Evolutionary conservation across 2,329 filamentous ascomycete species (phyloP), one percentile per base, ranked within the genome.

Genomic region (Epichloe gansuensis): DNA sequence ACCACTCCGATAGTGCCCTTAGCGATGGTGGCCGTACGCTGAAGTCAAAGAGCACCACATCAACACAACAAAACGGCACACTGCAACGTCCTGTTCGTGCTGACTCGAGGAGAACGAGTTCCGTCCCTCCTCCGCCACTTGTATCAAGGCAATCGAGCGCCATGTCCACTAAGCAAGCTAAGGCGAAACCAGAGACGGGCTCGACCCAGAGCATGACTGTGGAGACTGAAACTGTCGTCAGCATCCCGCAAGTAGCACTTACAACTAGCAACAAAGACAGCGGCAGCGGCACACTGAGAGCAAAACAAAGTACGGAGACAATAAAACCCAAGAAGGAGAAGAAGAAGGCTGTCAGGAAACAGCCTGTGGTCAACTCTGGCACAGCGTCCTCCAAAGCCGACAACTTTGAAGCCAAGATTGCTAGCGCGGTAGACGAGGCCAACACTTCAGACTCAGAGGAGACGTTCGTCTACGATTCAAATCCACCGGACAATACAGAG

Each of bases 401-500:
- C 68, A 89, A 97, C 49, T 98, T 98, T 66, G 93, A 97, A 71
- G 89, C 90, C 59, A 95, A 95, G 64, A 89, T 98, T 59, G 91
- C 91, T 49, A 96, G 84, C 66, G 91, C 91, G 8, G 89, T 98
- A 50, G 91, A 97, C 65, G 90, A 97, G 67, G 89, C 89, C 44
- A 87, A 96, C 66, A 95, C 91, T 12, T 96, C 91, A 6, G 93
- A 98, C 66, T 97, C 91, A 1, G 93, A 96, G 62, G 93, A 97
- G 68, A 97, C 93, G 0, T 98, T 97, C 67, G 93, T 98, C 15
- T 98, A 98, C 70, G 93, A 98, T 68, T 97, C 93, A 27, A 98
- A 98, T 63, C 93, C 91, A 9, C 87, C 88, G 49, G 82, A 85
- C 58, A 68, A 64, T 48, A 74, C 71, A 47, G 80, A 83, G 51